Evolutionary conservation across 306 rosid genomes (phyloP), one percentile per base, ranked within the genome.

Genomic region (Inga oerstediana): DNA sequence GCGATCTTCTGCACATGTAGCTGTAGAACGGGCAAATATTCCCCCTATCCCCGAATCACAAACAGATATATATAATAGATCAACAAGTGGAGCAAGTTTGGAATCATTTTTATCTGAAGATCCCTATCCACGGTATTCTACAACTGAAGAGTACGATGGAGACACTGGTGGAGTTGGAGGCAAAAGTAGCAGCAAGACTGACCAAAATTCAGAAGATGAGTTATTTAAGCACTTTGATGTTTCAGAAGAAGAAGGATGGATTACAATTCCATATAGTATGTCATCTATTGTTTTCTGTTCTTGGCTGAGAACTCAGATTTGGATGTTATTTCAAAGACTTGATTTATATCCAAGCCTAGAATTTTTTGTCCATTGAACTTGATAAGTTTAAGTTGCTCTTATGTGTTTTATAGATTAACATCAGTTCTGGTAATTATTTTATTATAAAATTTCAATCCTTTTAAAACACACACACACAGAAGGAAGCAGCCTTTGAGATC

Each of bases 171-270:
- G 51, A 71, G 54, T 73, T 80, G 88, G 49, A 45, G 83, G 78
- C n/a, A 89, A 87, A 76, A 87, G 77, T 70, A 88, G 80, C 32
- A 68, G 58, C 80, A 48, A 12, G 24, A 68, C 62, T 44, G 90
- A 64, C 80, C 58, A 74, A 41, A 88, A 66, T 84, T 86, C 85
- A 17, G 84, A 77, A 37, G 82, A 39, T 13, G 93, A 85, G 27
- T 75, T 84, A 59, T 10, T 59, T 64, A 91, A 91, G 88, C 99
- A 96, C 77, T 20, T 85, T 10, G 97, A 94, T 72, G 97, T 96
- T 75, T 84, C 89, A 20, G 94, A 86, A 78, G 93, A 91, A 71
- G 97, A 96, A 89, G 99, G 99, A 86, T 94, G 94, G 91, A 90
- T 94, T 48, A 86, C 87, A 48, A 90, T 96, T 83, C 95, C 98